Conservation (phyloP, 768 basidiomycete genomes). For the Auriscalpium vulgare region DNA sequence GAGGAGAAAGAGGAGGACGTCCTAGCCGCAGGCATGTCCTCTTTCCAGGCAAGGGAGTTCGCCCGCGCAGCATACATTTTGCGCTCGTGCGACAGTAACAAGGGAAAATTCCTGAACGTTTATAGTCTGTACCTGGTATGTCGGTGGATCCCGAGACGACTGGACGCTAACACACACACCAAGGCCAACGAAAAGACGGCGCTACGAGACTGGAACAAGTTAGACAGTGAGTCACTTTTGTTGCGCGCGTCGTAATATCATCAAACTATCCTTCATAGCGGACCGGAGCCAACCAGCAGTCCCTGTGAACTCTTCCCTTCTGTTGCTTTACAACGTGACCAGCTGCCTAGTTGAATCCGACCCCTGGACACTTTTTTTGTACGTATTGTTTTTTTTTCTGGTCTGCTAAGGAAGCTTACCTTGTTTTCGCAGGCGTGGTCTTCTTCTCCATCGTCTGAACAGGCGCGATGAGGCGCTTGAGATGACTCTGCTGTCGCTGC, state of each 20-base stretch:
- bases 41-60: slow-evolving; percentile 73
- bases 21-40: slow-evolving; percentile 64
- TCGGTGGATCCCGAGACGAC: slow-evolving; percentile 13
- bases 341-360: slow-evolving; percentile 47
- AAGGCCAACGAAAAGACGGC: slow-evolving; percentile 82
- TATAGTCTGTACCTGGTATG: slow-evolving; percentile 86
- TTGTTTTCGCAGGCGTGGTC: slow-evolving; percentile 52
- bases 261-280: slow-evolving; percentile 29
- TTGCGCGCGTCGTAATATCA: background rate
- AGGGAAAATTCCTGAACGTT: slow-evolving; percentile 65
- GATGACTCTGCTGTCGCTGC: slow-evolving; percentile 53
- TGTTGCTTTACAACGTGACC: slow-evolving; percentile 43
- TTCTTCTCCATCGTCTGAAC: slow-evolving; percentile 73
- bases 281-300: slow-evolving; percentile 61
- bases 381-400: slow-evolving; percentile 18
- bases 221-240: slow-evolving; percentile 47
- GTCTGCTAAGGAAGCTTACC: background rate
- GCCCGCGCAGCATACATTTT: slow-evolving; percentile 63
- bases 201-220: slow-evolving; percentile 77
- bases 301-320: slow-evolving; percentile 53
- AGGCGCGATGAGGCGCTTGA: slow-evolving; percentile 85
- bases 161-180: slow-evolving; percentile 2
- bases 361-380: slow-evolving; percentile 85
- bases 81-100: slow-evolving; percentile 55
- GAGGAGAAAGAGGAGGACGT: slow-evolving; percentile 63